phyloP scores from a whole-genome alignment of 192 early-diverging fungal genomes.

The Obelidium mucronatum region DNA sequence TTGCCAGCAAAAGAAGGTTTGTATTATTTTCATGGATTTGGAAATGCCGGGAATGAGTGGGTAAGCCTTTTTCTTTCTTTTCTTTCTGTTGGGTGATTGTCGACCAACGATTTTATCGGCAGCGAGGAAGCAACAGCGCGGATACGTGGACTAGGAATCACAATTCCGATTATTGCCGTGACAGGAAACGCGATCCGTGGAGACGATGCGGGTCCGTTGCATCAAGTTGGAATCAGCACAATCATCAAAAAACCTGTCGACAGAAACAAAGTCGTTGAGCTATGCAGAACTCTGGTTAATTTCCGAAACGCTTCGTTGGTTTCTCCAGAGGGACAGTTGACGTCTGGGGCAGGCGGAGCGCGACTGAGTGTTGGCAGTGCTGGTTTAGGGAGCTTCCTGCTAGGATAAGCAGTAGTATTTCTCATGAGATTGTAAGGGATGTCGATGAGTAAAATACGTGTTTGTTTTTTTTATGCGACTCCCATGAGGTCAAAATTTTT shows the following conservation, averaged over 20 bases:
- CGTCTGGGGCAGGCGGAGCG: too few relatives aligned
- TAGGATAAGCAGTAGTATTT: too few relatives aligned
- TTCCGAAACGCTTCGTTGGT: background rate
- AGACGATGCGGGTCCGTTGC: conserved; percentile 18
- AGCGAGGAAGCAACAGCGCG: conserved; percentile 40
- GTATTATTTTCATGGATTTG: conserved; percentile 38
- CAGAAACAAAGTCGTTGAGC: conserved; percentile 15
- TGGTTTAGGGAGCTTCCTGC: too few relatives aligned
- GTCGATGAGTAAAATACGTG: too few relatives aligned
- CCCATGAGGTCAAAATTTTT: too few relatives aligned
- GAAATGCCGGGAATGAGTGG: conserved; percentile 33
- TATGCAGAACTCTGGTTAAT: conserved; percentile 17
- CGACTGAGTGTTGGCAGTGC: too few relatives aligned
- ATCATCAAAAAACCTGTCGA: conserved; percentile 41
- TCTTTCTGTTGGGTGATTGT: too few relatives aligned
- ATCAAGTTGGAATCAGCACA: conserved; percentile 40
- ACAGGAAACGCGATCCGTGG: conserved; percentile 36
- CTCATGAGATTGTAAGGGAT: too few relatives aligned
- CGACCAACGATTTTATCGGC: background rate
- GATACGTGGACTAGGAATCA: conserved; percentile 30
- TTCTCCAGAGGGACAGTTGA: too few relatives aligned
- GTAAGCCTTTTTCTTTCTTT: conserved; percentile 21
- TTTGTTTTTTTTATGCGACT: too few relatives aligned
- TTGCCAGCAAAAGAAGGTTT: conserved; percentile 29
- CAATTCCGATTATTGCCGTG: conserved; percentile 39